A percentile compares a stretch with the other conserved stretches of the same genome.
phyloP scores from a whole-genome alignment of 441 rosid species.

The Daphne laureola region DNA sequence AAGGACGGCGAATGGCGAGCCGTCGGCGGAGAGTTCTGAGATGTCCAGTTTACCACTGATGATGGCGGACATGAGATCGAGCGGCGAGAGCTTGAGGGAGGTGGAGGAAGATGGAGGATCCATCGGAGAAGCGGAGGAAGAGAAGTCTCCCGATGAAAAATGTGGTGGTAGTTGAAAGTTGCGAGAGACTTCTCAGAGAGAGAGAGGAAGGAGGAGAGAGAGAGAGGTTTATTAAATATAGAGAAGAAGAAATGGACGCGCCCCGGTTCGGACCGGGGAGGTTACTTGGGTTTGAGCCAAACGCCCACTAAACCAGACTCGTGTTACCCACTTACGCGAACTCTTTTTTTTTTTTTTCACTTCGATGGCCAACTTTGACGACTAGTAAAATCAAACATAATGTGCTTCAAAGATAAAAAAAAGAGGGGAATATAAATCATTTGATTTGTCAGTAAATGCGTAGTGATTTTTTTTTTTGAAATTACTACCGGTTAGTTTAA shows the following conservation, averaged over 20 bases:
- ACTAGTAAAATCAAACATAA: too few relatives aligned
- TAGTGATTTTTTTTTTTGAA: too few relatives aligned
- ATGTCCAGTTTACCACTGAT: slow-evolving; percentile 61
- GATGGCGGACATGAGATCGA: slow-evolving; percentile 81
- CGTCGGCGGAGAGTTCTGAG: slow-evolving; percentile 47
- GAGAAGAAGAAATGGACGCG: background rate
- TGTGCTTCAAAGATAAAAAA: too few relatives aligned
- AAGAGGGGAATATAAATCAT: too few relatives aligned
- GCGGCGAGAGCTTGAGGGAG: slow-evolving; percentile 48
- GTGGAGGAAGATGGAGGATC: slow-evolving; percentile 23
- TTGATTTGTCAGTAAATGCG: too few relatives aligned
- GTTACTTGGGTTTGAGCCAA: slow-evolving; percentile 19
- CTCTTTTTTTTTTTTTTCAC: too few relatives aligned
- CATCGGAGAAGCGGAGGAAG: slow-evolving; percentile 1
- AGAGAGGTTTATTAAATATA: background rate
- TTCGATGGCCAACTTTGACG: too few relatives aligned
- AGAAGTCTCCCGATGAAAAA: slow-evolving; percentile 4
- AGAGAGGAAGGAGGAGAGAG: background rate
- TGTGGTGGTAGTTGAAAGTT: slow-evolving; percentile 31
- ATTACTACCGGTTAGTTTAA: too few relatives aligned
- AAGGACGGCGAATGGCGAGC: slow-evolving; percentile 39
- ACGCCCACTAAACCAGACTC: slow-evolving; percentile 88
- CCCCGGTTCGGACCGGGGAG: background rate
- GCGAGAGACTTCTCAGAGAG: slow-evolving; percentile 24
- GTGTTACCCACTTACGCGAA: slow-evolving; percentile 59